Percentiles rank a stretch among this genome's conserved stretches.
These are phyloP conservation scores for Hypholoma fasciculare DNA, from an alignment of 768 basidiomycete genomes.

Conservation along the genomic window DNA sequence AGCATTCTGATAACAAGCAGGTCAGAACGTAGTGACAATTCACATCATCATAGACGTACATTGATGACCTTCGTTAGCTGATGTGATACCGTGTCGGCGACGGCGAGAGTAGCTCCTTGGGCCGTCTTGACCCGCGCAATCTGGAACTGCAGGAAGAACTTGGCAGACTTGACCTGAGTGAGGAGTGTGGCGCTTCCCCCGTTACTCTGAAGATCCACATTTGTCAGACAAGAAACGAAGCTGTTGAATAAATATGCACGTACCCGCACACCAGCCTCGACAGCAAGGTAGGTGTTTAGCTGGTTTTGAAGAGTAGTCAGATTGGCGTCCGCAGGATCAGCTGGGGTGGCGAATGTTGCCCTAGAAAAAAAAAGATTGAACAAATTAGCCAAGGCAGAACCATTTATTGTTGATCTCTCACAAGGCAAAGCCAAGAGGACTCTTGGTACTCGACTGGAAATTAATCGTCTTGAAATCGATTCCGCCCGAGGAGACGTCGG, in stretches of 20 bases:
- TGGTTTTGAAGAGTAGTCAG: slow-evolving; percentile 13
- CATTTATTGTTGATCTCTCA: not conserved
- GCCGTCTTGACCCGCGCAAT: slow-evolving; percentile 13
- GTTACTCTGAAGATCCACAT: not conserved
- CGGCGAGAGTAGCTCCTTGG: slow-evolving; percentile 5
- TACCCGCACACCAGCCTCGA: slow-evolving; percentile 13
- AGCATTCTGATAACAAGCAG: slow-evolving; percentile 6
- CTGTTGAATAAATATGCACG: not conserved
- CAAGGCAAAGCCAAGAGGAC: slow-evolving; percentile 17
- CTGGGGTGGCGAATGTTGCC: slow-evolving; percentile 12
- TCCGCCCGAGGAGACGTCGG: slow-evolving; percentile 12
- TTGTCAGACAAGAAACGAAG: not conserved
- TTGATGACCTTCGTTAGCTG: slow-evolving; percentile 15
- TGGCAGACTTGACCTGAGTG: slow-evolving; percentile 8
- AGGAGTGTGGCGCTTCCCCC: slow-evolving; percentile 2
- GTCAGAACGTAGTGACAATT: no score
- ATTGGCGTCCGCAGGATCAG: slow-evolving; percentile 11
- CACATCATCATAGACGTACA: not conserved
- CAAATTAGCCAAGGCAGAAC: not conserved
- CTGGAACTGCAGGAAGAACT: slow-evolving; percentile 20
- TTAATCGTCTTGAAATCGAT: slow-evolving; percentile 14
- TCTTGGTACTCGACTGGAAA: slow-evolving; percentile 14
- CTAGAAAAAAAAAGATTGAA: not conserved
- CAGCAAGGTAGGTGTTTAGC: slow-evolving; percentile 15
- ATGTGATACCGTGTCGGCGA: slow-evolving; percentile 13